phyloP scores from a whole-genome alignment of 495 filamentous ascomycete species.

The Penicillium paradoxum region DNA sequence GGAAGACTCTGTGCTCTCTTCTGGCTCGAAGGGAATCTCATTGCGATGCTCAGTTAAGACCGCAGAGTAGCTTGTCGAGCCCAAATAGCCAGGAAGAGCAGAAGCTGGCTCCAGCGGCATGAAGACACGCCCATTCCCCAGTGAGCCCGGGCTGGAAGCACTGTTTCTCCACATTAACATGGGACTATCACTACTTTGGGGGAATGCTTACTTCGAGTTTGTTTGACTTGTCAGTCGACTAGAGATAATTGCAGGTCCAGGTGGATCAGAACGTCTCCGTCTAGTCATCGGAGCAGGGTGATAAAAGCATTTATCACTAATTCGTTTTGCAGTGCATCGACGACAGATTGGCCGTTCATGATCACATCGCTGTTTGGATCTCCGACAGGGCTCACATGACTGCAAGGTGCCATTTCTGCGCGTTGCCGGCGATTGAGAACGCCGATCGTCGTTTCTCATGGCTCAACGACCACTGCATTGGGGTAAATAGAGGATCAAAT shows the following conservation, averaged over 20 bases:
- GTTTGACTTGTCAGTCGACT: conserved; percentile 20
- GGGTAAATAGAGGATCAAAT: not conserved
- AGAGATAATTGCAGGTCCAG: conserved; percentile 5
- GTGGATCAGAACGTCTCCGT: conserved; percentile 14
- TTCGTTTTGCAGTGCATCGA: conserved; percentile 32
- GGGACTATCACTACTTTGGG: not conserved
- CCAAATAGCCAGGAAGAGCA: conserved; percentile 41
- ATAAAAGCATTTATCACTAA: conserved; percentile 35
- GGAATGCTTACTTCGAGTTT: conserved; percentile 23
- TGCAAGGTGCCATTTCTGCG: conserved; percentile 45
- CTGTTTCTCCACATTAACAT: conserved; percentile 7
- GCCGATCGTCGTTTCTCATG: conserved; percentile 22
- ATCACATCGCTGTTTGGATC: conserved; percentile 48
- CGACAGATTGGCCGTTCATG: conserved; percentile 38
- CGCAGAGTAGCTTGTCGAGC: conserved; percentile 47
- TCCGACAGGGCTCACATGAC: conserved; percentile 51
- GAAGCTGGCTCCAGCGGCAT: conserved; percentile 24
- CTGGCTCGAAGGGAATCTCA: conserved; percentile 36
- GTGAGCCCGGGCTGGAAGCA: conserved; percentile 27
- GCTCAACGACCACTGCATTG: not conserved
- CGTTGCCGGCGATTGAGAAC: conserved; percentile 24
- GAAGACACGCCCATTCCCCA: conserved; percentile 20
- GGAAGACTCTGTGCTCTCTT: conserved; percentile 27
- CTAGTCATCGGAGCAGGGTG: conserved; percentile 44
- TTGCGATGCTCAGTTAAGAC: conserved; percentile 39